Evolutionary conservation across 441 rosid species (phyloP).

Genomic region (Biscutella auriculata): DNA sequence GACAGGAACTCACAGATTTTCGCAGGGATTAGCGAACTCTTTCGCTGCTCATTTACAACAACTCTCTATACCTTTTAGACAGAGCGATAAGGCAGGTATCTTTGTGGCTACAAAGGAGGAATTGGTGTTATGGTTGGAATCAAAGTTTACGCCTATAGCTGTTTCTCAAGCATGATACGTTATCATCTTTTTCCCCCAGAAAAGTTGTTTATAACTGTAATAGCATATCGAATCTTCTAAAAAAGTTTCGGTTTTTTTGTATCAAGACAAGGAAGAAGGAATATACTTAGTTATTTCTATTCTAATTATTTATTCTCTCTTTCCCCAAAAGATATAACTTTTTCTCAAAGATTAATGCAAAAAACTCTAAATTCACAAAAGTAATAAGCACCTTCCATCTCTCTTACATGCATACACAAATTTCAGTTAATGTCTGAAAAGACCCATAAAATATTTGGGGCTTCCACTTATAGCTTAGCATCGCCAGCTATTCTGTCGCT

Average conservation of each 20-base stretch:
- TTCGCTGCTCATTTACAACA: slow-evolving; percentile 57
- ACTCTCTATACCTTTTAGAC: slow-evolving; percentile 66
- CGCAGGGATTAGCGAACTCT: slow-evolving; percentile 65
- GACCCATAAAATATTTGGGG: slow-evolving; percentile 12
- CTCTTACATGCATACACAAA: slow-evolving; percentile 10
- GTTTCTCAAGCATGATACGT: slow-evolving; percentile 16
- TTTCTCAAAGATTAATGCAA: slow-evolving; percentile 6
- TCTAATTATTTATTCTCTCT: slow-evolving; percentile 6
- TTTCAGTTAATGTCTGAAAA: slow-evolving; percentile 2
- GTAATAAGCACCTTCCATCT: slow-evolving; percentile 5
- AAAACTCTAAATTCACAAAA: slow-evolving; percentile 13
- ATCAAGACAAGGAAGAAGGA: slow-evolving; percentile 10
- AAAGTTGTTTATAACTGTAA: slow-evolving; percentile 17
- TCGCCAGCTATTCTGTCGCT: slow-evolving; percentile 71
- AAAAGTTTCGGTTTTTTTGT: slow-evolving; percentile 10
- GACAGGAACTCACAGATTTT: slow-evolving; percentile 63
- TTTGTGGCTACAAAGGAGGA: slow-evolving; percentile 74
- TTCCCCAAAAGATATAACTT: not conserved
- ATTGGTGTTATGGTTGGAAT: slow-evolving; percentile 58
- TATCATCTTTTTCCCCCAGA: not conserved
- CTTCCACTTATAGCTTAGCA: slow-evolving; percentile 20
- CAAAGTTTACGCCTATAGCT: slow-evolving; percentile 34
- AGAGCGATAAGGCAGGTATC: slow-evolving; percentile 51
- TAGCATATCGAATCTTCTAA: slow-evolving; percentile 11
- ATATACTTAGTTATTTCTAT: slow-evolving; percentile 16